Conservation (phyloP, 257 asterid species). For the Penstemon barbatus region DNA sequence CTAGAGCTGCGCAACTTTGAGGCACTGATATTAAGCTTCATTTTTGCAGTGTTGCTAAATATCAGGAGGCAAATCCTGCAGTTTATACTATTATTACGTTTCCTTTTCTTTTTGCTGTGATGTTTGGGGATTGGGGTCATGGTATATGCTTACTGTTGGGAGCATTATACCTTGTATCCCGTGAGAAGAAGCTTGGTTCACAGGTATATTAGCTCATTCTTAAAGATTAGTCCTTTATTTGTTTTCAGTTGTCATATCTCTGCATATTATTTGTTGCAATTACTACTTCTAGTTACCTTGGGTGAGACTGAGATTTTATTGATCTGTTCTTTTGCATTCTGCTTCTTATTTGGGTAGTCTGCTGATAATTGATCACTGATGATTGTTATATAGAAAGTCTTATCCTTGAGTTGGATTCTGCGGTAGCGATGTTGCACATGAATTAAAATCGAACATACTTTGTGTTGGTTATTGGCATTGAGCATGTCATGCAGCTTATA, state of each 20-base stretch:
- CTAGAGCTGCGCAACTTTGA: conserved; percentile 22
- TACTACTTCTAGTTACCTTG: not conserved
- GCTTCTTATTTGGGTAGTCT: conserved; percentile 5
- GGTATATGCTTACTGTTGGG: conserved; percentile 91
- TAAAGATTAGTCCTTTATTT: not conserved
- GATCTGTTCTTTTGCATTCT: conserved; percentile 8
- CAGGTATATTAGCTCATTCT: conserved; percentile 58
- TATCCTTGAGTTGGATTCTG: conserved; percentile 20
- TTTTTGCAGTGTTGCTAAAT: conserved; percentile 80
- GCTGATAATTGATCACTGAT: not conserved
- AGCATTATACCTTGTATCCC: conserved; percentile 73
- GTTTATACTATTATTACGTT: conserved; percentile 85
- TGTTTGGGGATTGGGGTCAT: conserved; percentile 99
- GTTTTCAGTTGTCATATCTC: conserved; percentile 2
- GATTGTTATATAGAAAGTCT: not conserved
- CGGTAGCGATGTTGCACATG: not conserved
- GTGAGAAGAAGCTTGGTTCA: conserved; percentile 72
- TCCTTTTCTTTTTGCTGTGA: conserved; percentile 98
- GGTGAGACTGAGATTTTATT: conserved; percentile 5
- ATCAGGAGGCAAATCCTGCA: conserved; percentile 99
- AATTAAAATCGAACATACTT: too few species aligned
- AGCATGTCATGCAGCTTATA: not conserved
- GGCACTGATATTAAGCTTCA: conserved; percentile 37
- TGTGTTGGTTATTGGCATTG: conserved; percentile 12
- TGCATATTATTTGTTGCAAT: conserved; percentile 13